These are phyloP conservation scores for Lentinula aciculospora DNA, from an alignment of 768 basidiomycete genomes.

Conservation along the genomic window DNA sequence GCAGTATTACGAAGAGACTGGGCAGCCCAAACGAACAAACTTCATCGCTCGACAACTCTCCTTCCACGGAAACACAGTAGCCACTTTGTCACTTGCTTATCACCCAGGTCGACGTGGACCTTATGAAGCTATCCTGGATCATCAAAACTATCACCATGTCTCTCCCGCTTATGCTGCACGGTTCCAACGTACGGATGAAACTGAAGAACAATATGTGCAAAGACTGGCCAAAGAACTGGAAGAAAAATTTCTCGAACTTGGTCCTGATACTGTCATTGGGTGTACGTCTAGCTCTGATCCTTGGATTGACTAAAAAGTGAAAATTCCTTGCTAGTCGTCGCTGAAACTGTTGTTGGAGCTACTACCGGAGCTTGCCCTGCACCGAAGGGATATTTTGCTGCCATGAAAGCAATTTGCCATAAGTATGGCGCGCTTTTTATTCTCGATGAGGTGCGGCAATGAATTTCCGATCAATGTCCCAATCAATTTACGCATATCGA, in stretches of 20 bases:
- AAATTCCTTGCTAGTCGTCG: constrained; percentile 47
- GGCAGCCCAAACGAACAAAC: constrained; percentile 65
- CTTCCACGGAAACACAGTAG: constrained; percentile 82
- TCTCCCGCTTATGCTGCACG: constrained; percentile 84
- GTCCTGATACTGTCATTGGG: constrained; percentile 76
- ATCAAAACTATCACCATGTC: constrained; percentile 72
- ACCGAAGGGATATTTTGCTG: constrained; percentile 81
- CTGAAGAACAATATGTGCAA: constrained; percentile 74
- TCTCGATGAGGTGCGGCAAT: constrained; percentile 69
- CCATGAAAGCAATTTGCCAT: constrained; percentile 78
- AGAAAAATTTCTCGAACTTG: constrained; percentile 77
- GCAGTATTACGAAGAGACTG: constrained; percentile 67
- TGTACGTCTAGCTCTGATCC: constrained; percentile 41
- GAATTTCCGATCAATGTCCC: background rate
- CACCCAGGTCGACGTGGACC: constrained; percentile 66
- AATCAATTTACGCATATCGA: background rate
- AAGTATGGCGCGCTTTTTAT: constrained; percentile 77
- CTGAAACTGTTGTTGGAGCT: constrained; percentile 85
- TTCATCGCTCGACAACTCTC: constrained; percentile 77
- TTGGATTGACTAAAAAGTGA: background rate
- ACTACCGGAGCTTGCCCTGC: constrained; percentile 72
- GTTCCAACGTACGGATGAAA: constrained; percentile 65
- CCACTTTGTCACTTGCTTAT: constrained; percentile 60
- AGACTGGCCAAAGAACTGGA: constrained; percentile 78
- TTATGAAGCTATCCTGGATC: constrained; percentile 61